Conservation (phyloP, 495 filamentous ascomycete genomes). For the Letharia columbiana region DNA sequence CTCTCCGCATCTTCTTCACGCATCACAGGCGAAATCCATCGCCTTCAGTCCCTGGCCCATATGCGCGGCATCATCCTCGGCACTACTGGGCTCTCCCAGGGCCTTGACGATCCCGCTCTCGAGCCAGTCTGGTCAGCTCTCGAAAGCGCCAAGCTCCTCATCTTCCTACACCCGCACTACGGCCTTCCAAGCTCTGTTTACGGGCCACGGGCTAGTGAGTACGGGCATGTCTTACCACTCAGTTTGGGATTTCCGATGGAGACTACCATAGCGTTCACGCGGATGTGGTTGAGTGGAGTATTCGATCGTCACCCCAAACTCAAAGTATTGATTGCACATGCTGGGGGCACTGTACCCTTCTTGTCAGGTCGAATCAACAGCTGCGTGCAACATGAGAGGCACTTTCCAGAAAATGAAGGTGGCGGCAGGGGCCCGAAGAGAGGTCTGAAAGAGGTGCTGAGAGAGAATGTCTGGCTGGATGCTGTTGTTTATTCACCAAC, state of each 20-base stretch:
- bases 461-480: slow-evolving; percentile 83
- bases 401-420: slow-evolving; percentile 47
- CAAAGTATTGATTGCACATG: slow-evolving; percentile 73
- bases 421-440: slow-evolving; percentile 41
- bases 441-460: slow-evolving; percentile 68
- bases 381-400: slow-evolving; percentile 75
- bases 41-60: slow-evolving; percentile 49
- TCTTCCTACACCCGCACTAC: slow-evolving; percentile 94
- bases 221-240: slow-evolving; percentile 83
- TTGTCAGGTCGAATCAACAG: slow-evolving; percentile 83
- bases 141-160: slow-evolving; percentile 49
- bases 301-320: slow-evolving; percentile 71
- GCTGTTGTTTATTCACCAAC: slow-evolving; percentile 74
- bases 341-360: slow-evolving; percentile 82
- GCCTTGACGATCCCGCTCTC: slow-evolving; percentile 69
- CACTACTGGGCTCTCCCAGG: slow-evolving; percentile 69
- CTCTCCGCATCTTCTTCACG: slow-evolving; percentile 55
- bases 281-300: slow-evolving; percentile 78
- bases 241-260: slow-evolving; percentile 88
- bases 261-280: slow-evolving; percentile 81
- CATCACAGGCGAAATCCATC: slow-evolving; percentile 55
- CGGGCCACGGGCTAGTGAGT: slow-evolving; percentile 58
- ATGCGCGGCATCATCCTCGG: slow-evolving; percentile 83
- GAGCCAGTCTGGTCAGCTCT: slow-evolving; percentile 64
- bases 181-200: slow-evolving; percentile 73